phyloP scores from a whole-genome alignment of 495 filamentous ascomycete genomes.

The Penicillium samsonianum region DNA sequence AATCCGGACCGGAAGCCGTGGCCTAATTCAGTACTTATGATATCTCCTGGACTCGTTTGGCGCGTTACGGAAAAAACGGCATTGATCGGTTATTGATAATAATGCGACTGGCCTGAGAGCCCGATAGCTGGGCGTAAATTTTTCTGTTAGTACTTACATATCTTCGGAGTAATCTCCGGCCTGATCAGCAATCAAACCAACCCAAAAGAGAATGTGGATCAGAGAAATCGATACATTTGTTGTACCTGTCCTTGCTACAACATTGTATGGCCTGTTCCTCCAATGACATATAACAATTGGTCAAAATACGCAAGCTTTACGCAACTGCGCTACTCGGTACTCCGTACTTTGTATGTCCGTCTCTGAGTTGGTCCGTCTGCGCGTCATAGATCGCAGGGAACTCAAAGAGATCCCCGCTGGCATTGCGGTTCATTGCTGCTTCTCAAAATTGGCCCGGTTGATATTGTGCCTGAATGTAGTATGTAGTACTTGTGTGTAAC shows the following conservation, averaged over 20 bases:
- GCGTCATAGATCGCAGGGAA: not conserved
- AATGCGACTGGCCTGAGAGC: not conserved
- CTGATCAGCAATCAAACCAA: slow-evolving; percentile 10
- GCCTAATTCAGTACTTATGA: slow-evolving; percentile 1
- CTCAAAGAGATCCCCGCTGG: not conserved
- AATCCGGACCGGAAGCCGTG: not conserved
- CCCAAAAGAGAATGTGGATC: slow-evolving; percentile 1
- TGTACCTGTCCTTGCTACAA: not conserved
- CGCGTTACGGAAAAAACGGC: not conserved
- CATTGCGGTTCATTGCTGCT: not conserved
- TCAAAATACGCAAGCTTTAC: not conserved
- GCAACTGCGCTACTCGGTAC: not conserved
- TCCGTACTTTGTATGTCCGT: not conserved
- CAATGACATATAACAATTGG: not conserved
- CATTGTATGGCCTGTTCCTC: not conserved
- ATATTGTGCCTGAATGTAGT: not conserved
- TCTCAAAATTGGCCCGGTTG: slow-evolving; percentile 4
- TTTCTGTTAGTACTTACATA: not conserved
- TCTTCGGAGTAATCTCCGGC: slow-evolving; percentile 7
- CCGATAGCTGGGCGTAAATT: not conserved
- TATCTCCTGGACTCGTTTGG: not conserved
- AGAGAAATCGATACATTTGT: not conserved
- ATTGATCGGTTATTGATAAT: not conserved
- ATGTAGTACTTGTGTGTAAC: not conserved
- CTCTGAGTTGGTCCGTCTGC: not conserved